Evolutionary conservation across 768 basidiomycete species (phyloP).

Genomic region (Xerocomellus amylosporus): DNA sequence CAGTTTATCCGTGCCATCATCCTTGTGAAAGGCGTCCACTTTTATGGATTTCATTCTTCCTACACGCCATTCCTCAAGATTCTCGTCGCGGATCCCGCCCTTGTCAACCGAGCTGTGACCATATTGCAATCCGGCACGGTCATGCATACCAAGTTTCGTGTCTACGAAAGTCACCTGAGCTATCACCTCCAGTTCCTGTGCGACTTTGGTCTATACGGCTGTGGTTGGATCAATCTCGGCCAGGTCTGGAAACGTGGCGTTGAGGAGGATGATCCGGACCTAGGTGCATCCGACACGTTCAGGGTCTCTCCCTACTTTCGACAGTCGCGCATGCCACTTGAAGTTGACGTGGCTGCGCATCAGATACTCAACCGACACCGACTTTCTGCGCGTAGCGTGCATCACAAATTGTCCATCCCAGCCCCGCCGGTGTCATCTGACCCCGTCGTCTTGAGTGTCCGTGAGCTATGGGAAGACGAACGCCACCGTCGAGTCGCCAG

Average conservation of each 20-base stretch:
- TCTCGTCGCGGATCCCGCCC: conserved; percentile 64
- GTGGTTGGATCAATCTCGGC: conserved; percentile 80
- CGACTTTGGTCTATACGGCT: conserved; percentile 93
- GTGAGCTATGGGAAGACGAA: conserved; percentile 97
- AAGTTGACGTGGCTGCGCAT: conserved; percentile 78
- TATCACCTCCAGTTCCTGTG: conserved; percentile 90
- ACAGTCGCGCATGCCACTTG: conserved; percentile 69
- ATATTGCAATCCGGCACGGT: conserved; percentile 81
- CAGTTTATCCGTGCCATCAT: conserved; percentile 72
- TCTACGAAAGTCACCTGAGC: conserved; percentile 89
- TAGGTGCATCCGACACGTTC: conserved; percentile 30
- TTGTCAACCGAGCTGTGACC: conserved; percentile 66
- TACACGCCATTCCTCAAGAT: conserved; percentile 91
- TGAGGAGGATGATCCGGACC: conserved; percentile 23
- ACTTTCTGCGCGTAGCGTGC: conserved; percentile 60
- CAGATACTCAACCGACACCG: conserved; percentile 83
- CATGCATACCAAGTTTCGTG: conserved; percentile 71
- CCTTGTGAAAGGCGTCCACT: conserved; percentile 90
- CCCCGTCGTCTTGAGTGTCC: conserved; percentile 81
- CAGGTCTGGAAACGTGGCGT: conserved; percentile 59
- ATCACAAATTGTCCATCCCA: conserved; percentile 64
- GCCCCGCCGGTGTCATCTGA: conserved; percentile 50
- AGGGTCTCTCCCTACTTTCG: conserved; percentile 57
- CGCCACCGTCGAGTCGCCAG: conserved; percentile 62
- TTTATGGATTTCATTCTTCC: conserved; percentile 89